Evolutionary conservation across 768 basidiomycete species (phyloP).

Genomic region (Plicaturopsis crispa): DNA sequence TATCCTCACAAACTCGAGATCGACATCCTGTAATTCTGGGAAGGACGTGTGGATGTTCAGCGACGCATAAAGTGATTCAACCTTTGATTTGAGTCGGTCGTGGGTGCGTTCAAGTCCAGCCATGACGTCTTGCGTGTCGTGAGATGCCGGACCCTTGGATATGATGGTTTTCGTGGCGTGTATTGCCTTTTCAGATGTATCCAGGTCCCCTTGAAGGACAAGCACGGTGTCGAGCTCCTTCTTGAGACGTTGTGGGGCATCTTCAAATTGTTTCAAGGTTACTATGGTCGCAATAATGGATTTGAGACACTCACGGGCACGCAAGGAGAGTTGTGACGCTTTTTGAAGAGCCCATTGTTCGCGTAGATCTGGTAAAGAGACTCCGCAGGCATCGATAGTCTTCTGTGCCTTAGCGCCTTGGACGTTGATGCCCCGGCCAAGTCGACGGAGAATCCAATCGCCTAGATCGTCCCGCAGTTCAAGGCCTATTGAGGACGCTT

Average conservation of each 20-base stretch:
- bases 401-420: slow-evolving; percentile 10
- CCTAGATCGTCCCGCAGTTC: slow-evolving; percentile 23
- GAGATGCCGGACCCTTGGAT: background rate
- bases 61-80: slow-evolving; percentile 6
- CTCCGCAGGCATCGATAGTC: slow-evolving; percentile 5
- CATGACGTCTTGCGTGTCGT: slow-evolving; percentile 9
- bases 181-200: slow-evolving; percentile 16
- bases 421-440: slow-evolving; percentile 7
- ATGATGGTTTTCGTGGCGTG: slow-evolving; percentile 7
- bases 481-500: slow-evolving; percentile 15
- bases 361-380: background rate
- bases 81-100: background rate
- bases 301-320: slow-evolving; percentile 3
- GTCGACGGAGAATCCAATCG: slow-evolving; percentile 20
- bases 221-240: slow-evolving; percentile 25
- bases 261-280: slow-evolving; percentile 7
- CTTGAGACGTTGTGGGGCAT: slow-evolving; percentile 20
- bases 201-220: slow-evolving; percentile 19
- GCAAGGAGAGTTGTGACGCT: slow-evolving; percentile 3
- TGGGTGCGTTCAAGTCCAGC: slow-evolving; percentile 3
- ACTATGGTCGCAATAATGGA: background rate
- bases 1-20: slow-evolving; percentile 4
- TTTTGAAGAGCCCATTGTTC: slow-evolving; percentile 6
- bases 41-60: slow-evolving; percentile 7
- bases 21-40: slow-evolving; percentile 3